Conservation (phyloP, 371 early-diverging fungal species). For the Mortierella sp. region DNA sequence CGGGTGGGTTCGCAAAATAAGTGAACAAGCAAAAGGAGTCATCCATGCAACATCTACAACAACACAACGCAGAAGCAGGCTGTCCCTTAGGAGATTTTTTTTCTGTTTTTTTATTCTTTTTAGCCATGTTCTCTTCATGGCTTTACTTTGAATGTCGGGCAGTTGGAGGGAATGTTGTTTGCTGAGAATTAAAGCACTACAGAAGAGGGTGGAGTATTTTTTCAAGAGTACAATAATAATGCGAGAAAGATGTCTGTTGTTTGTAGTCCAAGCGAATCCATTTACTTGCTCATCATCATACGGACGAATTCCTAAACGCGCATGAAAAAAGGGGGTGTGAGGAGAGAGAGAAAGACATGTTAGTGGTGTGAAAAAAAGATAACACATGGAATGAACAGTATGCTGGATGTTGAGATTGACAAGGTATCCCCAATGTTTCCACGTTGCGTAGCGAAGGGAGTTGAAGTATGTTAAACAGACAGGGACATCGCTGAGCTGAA, state of each 20-base stretch:
- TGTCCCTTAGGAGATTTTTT: neutral
- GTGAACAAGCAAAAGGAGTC: neutral
- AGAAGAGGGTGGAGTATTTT: neutral
- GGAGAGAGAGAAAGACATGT: neutral
- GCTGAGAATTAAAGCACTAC: no score
- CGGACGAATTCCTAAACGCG: conserved; percentile 50
- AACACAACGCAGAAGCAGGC: neutral
- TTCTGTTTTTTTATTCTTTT: conserved; percentile 9
- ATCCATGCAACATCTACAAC: neutral
- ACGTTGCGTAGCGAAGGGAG: neutral
- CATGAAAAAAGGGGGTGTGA: neutral
- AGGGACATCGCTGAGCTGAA: neutral
- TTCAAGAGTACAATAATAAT: conserved; percentile 6
- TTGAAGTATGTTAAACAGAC: neutral
- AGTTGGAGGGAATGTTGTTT: neutral
- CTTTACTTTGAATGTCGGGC: neutral
- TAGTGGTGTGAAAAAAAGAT: neutral
- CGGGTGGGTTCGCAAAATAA: neutral
- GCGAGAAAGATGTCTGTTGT: neutral
- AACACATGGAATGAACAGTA: neutral
- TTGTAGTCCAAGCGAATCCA: neutral
- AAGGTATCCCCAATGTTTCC: neutral
- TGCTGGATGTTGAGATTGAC: conserved; percentile 1
- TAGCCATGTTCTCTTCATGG: neutral
- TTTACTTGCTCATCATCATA: conserved; percentile 58